phyloP scores from a whole-genome alignment of 2,329 filamentous ascomycete genomes.

The Fusarium agapanthi region DNA sequence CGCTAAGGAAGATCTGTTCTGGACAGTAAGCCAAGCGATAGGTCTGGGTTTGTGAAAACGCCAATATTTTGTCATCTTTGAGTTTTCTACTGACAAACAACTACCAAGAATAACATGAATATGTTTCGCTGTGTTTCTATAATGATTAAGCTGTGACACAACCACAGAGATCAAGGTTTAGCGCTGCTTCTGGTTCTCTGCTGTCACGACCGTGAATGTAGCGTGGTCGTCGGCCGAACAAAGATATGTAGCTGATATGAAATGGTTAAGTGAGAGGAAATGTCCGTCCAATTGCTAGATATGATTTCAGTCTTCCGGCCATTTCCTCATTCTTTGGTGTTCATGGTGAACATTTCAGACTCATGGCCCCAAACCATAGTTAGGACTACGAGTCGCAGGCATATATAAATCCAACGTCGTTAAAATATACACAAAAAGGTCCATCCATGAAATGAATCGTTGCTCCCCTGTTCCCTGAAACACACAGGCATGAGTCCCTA shows the following conservation, averaged over 20 bases:
- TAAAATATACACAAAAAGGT: not conserved
- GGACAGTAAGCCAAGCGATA: accelerated
- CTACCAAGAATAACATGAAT: accelerated
- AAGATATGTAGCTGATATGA: too few relatives aligned
- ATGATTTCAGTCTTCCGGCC: not conserved
- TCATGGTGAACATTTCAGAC: too few relatives aligned
- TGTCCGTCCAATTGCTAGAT: not conserved
- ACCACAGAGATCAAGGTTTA: not conserved
- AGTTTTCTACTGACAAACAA: accelerated
- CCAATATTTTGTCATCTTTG: accelerated
- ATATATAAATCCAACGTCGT: not conserved
- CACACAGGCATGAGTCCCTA: not conserved
- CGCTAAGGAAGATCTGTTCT: accelerated
- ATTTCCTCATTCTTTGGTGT: too few relatives aligned
- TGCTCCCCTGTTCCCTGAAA: not conserved
- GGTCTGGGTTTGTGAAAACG: not conserved
- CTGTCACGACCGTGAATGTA: too few relatives aligned
- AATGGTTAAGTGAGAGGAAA: not conserved
- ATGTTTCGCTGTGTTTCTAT: accelerated
- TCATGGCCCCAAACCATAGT: too few relatives aligned
- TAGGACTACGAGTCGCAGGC: too few relatives aligned
- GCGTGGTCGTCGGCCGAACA: too few relatives aligned
- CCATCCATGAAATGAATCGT: accelerated
- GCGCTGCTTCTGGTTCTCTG: not conserved
- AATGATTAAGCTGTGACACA: not conserved